Conservation (phyloP, 768 basidiomycete genomes). For the Pisolithus marmoratus region DNA sequence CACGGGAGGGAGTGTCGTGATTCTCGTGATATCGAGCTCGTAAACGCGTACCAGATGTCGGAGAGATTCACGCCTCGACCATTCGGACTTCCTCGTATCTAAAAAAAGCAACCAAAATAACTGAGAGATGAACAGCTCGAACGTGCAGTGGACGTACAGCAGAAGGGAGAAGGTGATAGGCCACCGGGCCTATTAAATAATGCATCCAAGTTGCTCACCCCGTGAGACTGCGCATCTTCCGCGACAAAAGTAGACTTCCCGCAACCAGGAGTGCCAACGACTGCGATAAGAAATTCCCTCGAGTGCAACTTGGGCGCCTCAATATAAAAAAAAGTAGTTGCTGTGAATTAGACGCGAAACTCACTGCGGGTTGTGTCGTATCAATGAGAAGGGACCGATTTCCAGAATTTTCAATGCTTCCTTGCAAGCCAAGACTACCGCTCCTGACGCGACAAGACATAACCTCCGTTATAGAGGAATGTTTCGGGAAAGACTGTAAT, state of each 20-base stretch:
- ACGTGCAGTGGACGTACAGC: constrained; percentile 29
- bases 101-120: constrained; percentile 20
- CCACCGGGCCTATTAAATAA: constrained; percentile 29
- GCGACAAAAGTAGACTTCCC: constrained; percentile 83
- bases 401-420: constrained; percentile 9
- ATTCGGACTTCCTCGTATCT: constrained; percentile 29
- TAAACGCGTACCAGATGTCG: constrained; percentile 46
- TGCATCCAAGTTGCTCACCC: constrained; percentile 39
- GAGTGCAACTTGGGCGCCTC: constrained; percentile 17
- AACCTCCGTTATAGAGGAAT: constrained; percentile 24
- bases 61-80: constrained; percentile 35
- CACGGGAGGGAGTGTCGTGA: constrained; percentile 50
- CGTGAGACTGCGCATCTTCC: constrained; percentile 65
- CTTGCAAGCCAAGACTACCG: constrained; percentile 52
- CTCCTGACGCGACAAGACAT: constrained; percentile 49
- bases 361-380: constrained; percentile 19
- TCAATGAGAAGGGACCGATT: constrained; percentile 16
- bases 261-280: constrained; percentile 72
- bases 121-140: neutral
- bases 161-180: constrained; percentile 31
- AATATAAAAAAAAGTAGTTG: constrained; percentile 4
- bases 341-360: constrained; percentile 3
- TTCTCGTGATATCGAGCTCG: constrained; percentile 52
- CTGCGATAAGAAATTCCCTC: constrained; percentile 54
- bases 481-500: constrained; percentile 32